phyloP scores from a whole-genome alignment of 106 monocot genomes.

The Acorus calamus region DNA sequence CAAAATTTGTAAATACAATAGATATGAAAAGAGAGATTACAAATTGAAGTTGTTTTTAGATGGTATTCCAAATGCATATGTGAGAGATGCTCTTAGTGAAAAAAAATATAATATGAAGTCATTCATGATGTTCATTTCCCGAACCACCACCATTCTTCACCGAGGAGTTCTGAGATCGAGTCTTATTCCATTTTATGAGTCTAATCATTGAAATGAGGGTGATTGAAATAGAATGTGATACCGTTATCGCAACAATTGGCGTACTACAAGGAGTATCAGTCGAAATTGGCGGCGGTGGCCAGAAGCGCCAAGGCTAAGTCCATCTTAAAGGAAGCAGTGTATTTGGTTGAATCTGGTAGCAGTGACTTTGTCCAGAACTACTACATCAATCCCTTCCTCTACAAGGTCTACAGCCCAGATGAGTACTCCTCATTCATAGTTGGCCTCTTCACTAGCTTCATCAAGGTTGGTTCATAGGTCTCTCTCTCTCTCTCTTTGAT shows the following conservation, averaged over 20 bases:
- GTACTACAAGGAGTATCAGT: constrained; percentile 44
- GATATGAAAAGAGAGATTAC: too few relatives aligned
- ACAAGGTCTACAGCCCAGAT: constrained; percentile 31
- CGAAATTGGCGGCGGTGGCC: constrained; percentile 22
- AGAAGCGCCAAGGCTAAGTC: constrained; percentile 24
- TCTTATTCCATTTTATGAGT: background rate
- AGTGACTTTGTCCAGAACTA: constrained; percentile 94
- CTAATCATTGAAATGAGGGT: background rate
- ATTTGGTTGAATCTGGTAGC: constrained; percentile 66
- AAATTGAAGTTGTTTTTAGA: too few relatives aligned
- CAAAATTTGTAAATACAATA: too few relatives aligned
- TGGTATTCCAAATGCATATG: too few relatives aligned
- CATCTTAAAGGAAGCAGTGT: constrained; percentile 39
- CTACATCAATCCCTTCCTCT: constrained; percentile 67
- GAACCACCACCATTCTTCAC: background rate
- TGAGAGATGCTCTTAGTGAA: too few relatives aligned
- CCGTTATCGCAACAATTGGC: constrained; percentile 59
- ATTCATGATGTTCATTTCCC: too few relatives aligned
- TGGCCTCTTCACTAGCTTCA: constrained; percentile 40
- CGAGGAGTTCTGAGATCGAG: background rate
- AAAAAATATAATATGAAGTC: too few relatives aligned
- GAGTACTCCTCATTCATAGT: constrained; percentile 47
- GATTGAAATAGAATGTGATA: constrained; percentile 35
- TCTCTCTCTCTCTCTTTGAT: too few relatives aligned
- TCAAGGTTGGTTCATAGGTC: constrained; percentile 22